Evolutionary conservation across 2,329 filamentous ascomycete genomes (phyloP), one percentile per base, ranked within the genome.

Genomic region (Aureobasidium sp.): DNA sequence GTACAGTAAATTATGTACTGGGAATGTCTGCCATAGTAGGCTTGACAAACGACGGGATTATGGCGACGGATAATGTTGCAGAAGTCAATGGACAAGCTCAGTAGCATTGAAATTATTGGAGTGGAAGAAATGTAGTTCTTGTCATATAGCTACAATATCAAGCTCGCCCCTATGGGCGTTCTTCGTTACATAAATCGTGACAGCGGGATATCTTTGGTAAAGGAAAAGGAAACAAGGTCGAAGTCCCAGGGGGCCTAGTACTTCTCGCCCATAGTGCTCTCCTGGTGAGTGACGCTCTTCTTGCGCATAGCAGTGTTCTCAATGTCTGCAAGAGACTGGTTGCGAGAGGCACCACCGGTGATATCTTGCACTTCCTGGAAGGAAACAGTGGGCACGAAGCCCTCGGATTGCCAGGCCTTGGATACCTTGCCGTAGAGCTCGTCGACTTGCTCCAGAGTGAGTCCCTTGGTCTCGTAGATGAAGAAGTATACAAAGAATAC

Each of bases 391-490:
- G 79, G 79, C 10, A 76, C 73, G 64, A 80, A 89, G 13, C 72
- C 67, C 6, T 70, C 73, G 3, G 81, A 85, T 65, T 85, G 73
- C 73, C 84, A 80, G 2, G 87, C 86, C 45, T 78, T 74, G 7
- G 69, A 70, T 32, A 87, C 81, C 72, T 89, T 87, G 27, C 75
- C 76, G 73, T 92, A 93, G 53, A 93, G 75, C 76, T 90, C 84
- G 70, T 96, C 90, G 61, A 96, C 86, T 75, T 95, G 84, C 74
- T 96, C 91, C 29, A 95, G 82, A 0, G 84, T 85, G 13, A 92
- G 81, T 16, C 89, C 89, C 80, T 95, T 95, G 62, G 91, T 96
- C 79, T 94, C 91, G 71, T 93, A 93, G 69, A 96, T 61, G 59
- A 70, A 61, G 49, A 59, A 62, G 68, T 68, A 78, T 51, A 75